Base-by-base conservation (phyloP, 371 early-diverging fungal genomes). In the Rhizopus sp. region DNA sequence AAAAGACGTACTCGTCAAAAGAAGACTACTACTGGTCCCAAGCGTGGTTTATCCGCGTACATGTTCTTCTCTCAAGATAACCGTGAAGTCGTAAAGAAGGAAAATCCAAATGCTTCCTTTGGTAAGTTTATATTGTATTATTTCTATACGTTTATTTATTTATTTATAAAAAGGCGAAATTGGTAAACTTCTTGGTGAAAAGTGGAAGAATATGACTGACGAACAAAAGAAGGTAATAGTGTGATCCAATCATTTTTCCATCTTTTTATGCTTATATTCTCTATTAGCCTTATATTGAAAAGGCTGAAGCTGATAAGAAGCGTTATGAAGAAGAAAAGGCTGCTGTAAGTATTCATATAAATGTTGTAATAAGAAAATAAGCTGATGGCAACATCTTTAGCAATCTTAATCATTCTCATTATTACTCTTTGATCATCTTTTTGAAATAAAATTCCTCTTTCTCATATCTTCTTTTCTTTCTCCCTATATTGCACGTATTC, bases 1-100 rank as follows among this genome's bases (percentile, higher is more conserved):
- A 61, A 65, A 52, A 72, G 70, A 64, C 69, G 3, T 7, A 3
- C 46, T 46, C 62, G 60, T 41, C 23, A 63, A 57, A 84, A 82
- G 82, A 86, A 85, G 79, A 84, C 84, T 77, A 76, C 84, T 59
- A 69, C 68, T 61, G 84, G 42, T 40, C 94, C 94, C 80, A 95
- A 95, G 82, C 85, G 88, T 69, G 84, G 87, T 34, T 77, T 89
- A 59, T 86, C 91, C 15, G 88, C 92, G 31, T 94, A 89, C 81
- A 84, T 93, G 81, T 80, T 87, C 78, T 93, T 90, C 81, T 85
- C 87, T 42, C 82, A 84, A 63, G 93, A 87, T 53, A 70, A 82
- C 69, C 81, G 94, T 59, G 67, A 79, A 55, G 64, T 70, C 50
- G 83, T 94, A 49, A 81, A 86, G 78, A 75, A 76, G 41, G 84